phyloP scores from a whole-genome alignment of 305 asterid genomes.

The Ajuga reptans region DNA sequence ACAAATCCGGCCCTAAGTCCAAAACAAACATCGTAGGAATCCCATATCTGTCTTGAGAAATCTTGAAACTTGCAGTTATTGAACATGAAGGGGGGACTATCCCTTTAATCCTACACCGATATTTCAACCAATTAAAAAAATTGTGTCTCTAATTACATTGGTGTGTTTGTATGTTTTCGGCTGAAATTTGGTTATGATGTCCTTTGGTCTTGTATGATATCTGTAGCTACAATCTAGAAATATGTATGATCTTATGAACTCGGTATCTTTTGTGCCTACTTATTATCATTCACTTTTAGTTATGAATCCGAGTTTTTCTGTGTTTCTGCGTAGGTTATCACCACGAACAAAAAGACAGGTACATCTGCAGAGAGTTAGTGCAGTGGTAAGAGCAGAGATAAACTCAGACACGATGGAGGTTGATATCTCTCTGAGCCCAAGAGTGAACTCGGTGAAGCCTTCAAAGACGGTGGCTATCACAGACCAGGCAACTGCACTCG shows the following conservation, averaged over 20 bases:
- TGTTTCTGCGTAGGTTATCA: constrained; percentile 29
- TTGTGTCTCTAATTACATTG: neutral
- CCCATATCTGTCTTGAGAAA: too few relatives aligned
- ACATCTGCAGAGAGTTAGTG: constrained; percentile 25
- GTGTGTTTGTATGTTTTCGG: neutral
- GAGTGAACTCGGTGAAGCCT: constrained; percentile 86
- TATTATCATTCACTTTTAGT: neutral
- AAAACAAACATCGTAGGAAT: too few relatives aligned
- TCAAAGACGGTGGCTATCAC: constrained; percentile 87
- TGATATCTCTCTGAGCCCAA: constrained; percentile 67
- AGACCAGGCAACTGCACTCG: constrained; percentile 88
- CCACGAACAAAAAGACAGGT: constrained; percentile 22
- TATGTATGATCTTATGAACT: neutral
- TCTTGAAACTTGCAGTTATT: neutral
- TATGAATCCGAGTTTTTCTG: neutral
- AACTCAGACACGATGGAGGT: constrained; percentile 37
- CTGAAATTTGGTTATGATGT: neutral
- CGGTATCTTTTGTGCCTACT: neutral
- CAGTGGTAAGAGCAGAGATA: constrained; percentile 35
- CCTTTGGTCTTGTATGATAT: neutral
- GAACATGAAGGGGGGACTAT: neutral
- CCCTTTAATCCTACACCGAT: neutral
- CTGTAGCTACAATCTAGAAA: neutral
- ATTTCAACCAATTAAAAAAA: neutral
- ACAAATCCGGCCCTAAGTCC: too few relatives aligned